Base-by-base conservation (phyloP, 2,329 filamentous ascomycete species). In the Colletotrichum orbiculare region DNA sequence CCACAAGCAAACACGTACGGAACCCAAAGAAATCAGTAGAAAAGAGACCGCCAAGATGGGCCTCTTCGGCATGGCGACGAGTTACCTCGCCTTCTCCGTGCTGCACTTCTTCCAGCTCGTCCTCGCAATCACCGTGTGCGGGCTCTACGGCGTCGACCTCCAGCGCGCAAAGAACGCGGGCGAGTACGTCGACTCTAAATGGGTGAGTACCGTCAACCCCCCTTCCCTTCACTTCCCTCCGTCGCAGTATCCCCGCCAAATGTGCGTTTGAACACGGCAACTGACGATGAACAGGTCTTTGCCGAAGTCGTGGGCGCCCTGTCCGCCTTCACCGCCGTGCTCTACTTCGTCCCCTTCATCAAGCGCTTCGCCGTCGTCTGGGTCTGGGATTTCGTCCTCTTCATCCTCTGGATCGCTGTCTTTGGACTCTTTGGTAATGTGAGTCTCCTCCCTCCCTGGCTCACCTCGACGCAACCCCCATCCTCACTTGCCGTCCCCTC, bases 381-480 rank as follows among this genome's bases (percentile, higher is more conserved):
- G 73, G 78, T 82, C 54, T 93, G 92, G 89, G 91, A 94, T 76
- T 78, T 83, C 42, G 74, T 95, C 12, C 77, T 96, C 15, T 92
- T 91, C 71, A 82, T 96, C 68, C 85, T 96, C 37, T 97, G 92
- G 90, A 87, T 93, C 65, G 87, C 89, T 2, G 83, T 96, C 6
- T 97, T 97, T 75, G 94, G 93, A 15, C 81, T 96, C 66, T 97
- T 97, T 74, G 94, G 89, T 58, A 88, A 85, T 71, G 87, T 83
- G 73, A 34, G 77, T 70, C 10, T 10, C 9, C 25, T 15, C 10
- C 9, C 43, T 46, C 37, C 35, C 2, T 17, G 13, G 13, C 17
- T 2, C 11, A 6, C 6, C 45, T 3, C 8, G 25, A 12, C 15
- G n/a, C 8, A 38, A 8, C 10, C 17, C 12, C 10, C n/a, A 43